These are phyloP conservation scores for Populus tomentosa DNA, from an alignment of 441 rosid genomes.

Conservation along the genomic window DNA sequence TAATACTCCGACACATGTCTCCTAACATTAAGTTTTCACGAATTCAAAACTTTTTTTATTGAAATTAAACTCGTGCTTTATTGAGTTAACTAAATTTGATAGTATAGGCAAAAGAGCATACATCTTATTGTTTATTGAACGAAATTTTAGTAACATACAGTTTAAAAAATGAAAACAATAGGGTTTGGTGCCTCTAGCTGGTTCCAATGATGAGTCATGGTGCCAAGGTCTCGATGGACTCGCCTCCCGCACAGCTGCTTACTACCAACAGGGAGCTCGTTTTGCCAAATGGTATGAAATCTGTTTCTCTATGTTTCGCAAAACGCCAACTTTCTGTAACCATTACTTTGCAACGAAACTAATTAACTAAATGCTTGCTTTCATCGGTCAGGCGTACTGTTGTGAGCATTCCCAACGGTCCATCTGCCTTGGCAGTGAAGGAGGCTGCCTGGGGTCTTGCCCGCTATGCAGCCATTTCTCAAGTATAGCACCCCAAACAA, in stretches of 20 bases:
- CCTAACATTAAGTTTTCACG: background rate
- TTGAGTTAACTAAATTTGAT: background rate
- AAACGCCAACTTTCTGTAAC: background rate
- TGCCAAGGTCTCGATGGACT: constrained; percentile 97
- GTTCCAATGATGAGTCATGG: constrained; percentile 90
- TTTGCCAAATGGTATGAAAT: constrained; percentile 81
- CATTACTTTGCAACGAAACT: too few species aligned
- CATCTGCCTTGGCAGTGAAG: constrained; percentile 83
- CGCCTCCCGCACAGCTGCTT: constrained; percentile 84
- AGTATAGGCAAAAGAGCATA: background rate
- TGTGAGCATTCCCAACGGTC: constrained; percentile 96
- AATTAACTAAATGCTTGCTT: background rate
- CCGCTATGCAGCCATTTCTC: constrained; percentile 95
- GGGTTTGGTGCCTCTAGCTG: constrained; percentile 90
- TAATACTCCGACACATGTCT: too few species aligned
- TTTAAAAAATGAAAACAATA: constrained; percentile 12
- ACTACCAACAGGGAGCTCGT: constrained; percentile 96
- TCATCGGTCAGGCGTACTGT: constrained; percentile 72
- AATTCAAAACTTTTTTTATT: background rate
- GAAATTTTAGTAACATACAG: background rate
- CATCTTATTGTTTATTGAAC: background rate
- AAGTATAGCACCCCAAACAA: constrained; percentile 31
- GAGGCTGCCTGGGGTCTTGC: constrained; percentile 99
- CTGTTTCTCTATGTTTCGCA: background rate
- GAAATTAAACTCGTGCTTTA: background rate